Percentiles rank a stretch among this genome's conserved stretches.
These are phyloP conservation scores for Pythium folliculosum DNA, from an alignment of 352 stramenopile species.

Conservation along the genomic window DNA sequence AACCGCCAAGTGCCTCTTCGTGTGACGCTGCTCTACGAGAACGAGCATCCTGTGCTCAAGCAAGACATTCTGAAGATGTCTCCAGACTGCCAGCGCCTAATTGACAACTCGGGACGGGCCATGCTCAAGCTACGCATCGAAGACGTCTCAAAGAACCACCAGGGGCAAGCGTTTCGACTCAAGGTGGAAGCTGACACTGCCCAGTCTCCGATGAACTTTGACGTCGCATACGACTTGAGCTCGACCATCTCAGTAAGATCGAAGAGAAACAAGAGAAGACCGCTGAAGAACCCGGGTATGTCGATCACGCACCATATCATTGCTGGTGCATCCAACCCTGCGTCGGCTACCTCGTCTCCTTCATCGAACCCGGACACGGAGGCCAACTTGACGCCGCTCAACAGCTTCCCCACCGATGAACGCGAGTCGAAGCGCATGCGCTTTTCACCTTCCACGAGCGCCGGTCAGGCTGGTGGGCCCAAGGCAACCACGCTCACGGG, in stretches of 20 bases:
- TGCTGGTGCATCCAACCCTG: constrained; percentile 58
- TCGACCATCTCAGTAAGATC: constrained; percentile 92
- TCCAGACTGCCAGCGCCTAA: constrained; percentile 82
- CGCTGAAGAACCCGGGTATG: constrained; percentile 45
- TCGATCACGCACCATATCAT: constrained; percentile 81
- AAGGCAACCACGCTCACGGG: constrained; percentile 43
- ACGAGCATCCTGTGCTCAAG: constrained; percentile 90
- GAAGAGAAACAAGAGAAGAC: constrained; percentile 93
- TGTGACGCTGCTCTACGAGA: constrained; percentile 87
- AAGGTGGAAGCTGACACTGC: constrained; percentile 91
- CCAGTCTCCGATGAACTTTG: constrained; percentile 85
- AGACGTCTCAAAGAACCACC: constrained; percentile 97
- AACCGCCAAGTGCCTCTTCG: constrained; percentile 75
- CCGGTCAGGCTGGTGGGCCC: constrained; percentile 24
- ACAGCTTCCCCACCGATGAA: constrained; percentile 59
- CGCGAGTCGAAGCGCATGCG: constrained; percentile 68
- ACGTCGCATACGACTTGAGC: constrained; percentile 90
- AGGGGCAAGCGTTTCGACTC: constrained; percentile 93
- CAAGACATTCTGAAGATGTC: constrained; percentile 95
- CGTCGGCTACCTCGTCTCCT: constrained; percentile 67
- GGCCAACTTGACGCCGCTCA: constrained; percentile 47
- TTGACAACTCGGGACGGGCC: constrained; percentile 81
- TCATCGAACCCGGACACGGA: constrained; percentile 73
- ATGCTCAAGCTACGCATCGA: constrained; percentile 92
- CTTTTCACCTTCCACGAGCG: constrained; percentile 14